phyloP scores from a whole-genome alignment of 305 asterid genomes.

The Ajuga reptans region DNA sequence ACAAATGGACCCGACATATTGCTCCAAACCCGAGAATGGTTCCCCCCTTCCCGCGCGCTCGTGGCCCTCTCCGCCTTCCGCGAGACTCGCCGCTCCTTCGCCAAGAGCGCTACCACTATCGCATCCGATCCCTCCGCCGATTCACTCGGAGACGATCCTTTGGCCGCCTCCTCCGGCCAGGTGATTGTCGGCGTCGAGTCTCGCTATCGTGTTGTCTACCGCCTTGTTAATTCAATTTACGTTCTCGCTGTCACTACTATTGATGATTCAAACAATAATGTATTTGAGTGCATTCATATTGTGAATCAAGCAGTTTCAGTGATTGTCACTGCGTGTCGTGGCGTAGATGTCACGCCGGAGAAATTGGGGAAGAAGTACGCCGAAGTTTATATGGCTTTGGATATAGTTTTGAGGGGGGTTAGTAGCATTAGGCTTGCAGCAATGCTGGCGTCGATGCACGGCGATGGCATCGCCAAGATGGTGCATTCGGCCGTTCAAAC shows the following conservation, averaged over 20 bases:
- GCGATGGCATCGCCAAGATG: constrained; percentile 86
- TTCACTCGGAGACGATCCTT: constrained; percentile 75
- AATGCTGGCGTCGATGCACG: constrained; percentile 86
- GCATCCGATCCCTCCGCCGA: constrained; percentile 37
- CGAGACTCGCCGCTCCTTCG: constrained; percentile 59
- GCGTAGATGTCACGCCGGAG: constrained; percentile 84
- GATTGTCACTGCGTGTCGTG: constrained; percentile 77
- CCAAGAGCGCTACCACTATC: constrained; percentile 32
- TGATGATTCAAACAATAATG: constrained; percentile 59
- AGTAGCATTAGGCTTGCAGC: constrained; percentile 80
- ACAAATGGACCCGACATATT: constrained; percentile 65
- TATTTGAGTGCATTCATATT: constrained; percentile 69
- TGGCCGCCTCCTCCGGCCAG: constrained; percentile 86
- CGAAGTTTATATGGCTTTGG: constrained; percentile 84
- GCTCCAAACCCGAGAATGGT: constrained; percentile 95
- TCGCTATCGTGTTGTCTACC: constrained; percentile 66
- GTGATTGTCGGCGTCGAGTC: constrained; percentile 77
- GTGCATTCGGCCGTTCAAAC: constrained; percentile 71
- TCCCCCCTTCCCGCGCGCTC: constrained; percentile 87
- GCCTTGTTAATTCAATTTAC: constrained; percentile 75
- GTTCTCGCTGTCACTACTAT: constrained; percentile 55
- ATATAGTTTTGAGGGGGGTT: constrained; percentile 73
- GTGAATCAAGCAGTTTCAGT: constrained; percentile 84
- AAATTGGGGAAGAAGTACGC: constrained; percentile 74
- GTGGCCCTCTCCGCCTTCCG: constrained; percentile 82